Evolutionary conservation across 1,139 yeast species (phyloP), one percentile per base, ranked within the genome.

Genomic region (Protomyces pachydermus): DNA sequence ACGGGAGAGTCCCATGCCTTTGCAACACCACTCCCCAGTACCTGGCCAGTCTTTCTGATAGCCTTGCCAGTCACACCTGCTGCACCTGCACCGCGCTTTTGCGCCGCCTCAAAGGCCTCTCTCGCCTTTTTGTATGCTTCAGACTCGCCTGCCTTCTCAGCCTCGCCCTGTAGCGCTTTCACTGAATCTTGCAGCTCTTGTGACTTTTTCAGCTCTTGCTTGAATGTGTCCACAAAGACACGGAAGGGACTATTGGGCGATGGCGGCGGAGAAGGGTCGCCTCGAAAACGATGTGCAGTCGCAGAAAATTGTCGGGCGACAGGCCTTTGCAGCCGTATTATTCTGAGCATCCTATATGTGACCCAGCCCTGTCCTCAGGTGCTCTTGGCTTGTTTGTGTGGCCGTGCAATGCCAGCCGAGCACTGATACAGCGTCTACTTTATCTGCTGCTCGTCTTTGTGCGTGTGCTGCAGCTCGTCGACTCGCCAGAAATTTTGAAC

Each of bases 1-100:
- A 93, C 88, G 39, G 93, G 91, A 1, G 97, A 90, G 68, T 95
- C 97, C 99, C 99, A 95, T 0, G 98, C 97, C 68, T 86, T 86
- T 55, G 83, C 81, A 2, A 97, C 98, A 54, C 85, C 95, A 65
- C 83, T 86, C 64, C 97, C 98, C 37, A 93, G 90, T 42, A 86
- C 95, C 72, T 88, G 90, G n/a, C 98, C 97, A 1, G 98, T 93
- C 77, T 88, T 88, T 71, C 84, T 83, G 66, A 91, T 12, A 35
- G 58, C 45, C 51, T 57, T 28, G 35, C 66, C 25, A 16, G 81
- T n/a, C 89, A 88, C 73, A 82, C 83, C 73, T 14, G 57, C 57
- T 9, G 66, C 67, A 9, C 55, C 61, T 48, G 51, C 65, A 12
- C 58, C 81, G 12, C 90, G 88, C 72, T 83, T 83, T 73, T 86